A percentile compares a stretch with the other conserved stretches of the same genome.
These are phyloP conservation scores for Colletotrichum brevisporum DNA, from an alignment of 2,329 filamentous ascomycete species.

Conservation along the genomic window DNA sequence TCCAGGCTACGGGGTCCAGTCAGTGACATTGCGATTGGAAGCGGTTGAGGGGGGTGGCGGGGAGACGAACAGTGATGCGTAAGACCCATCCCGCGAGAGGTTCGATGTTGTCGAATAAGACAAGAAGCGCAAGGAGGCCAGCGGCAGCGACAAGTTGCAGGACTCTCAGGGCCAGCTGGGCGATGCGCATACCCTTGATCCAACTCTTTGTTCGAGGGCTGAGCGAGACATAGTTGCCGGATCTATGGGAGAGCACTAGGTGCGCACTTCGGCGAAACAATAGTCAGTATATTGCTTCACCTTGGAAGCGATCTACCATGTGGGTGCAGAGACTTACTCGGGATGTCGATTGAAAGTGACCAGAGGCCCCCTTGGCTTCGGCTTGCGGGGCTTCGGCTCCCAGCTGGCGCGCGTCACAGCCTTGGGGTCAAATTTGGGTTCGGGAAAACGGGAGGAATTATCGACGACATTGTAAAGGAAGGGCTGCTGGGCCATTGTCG, in stretches of 20 bases:
- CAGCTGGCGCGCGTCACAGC: slow-evolving; percentile 86
- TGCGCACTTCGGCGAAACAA: slow-evolving; percentile 63
- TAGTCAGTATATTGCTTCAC: neutral
- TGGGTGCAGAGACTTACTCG: slow-evolving; percentile 70
- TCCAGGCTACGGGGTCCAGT: slow-evolving; percentile 72
- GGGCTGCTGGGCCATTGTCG: slow-evolving; percentile 62
- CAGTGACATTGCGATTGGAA: slow-evolving; percentile 28
- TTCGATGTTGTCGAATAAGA: slow-evolving; percentile 80
- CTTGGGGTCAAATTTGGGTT: slow-evolving; percentile 84
- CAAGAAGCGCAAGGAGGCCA: slow-evolving; percentile 81
- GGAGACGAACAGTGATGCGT: slow-evolving; percentile 75
- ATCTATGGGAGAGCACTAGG: slow-evolving; percentile 73
- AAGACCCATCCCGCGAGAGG: slow-evolving; percentile 80
- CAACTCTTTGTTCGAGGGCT: slow-evolving; percentile 77
- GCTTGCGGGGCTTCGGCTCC: slow-evolving; percentile 71
- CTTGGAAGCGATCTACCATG: neutral
- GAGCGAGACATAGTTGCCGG: slow-evolving; percentile 75
- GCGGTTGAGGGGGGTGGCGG: neutral
- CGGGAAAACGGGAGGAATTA: slow-evolving; percentile 67
- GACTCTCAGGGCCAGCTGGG: slow-evolving; percentile 78
- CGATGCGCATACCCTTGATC: slow-evolving; percentile 77
- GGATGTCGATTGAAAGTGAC: slow-evolving; percentile 89
- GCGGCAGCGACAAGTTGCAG: slow-evolving; percentile 77
- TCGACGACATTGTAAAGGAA: slow-evolving; percentile 78
- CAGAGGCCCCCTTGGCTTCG: slow-evolving; percentile 81